Base-by-base conservation (phyloP, 2,329 filamentous ascomycete species). In the Cadophora sp. region DNA sequence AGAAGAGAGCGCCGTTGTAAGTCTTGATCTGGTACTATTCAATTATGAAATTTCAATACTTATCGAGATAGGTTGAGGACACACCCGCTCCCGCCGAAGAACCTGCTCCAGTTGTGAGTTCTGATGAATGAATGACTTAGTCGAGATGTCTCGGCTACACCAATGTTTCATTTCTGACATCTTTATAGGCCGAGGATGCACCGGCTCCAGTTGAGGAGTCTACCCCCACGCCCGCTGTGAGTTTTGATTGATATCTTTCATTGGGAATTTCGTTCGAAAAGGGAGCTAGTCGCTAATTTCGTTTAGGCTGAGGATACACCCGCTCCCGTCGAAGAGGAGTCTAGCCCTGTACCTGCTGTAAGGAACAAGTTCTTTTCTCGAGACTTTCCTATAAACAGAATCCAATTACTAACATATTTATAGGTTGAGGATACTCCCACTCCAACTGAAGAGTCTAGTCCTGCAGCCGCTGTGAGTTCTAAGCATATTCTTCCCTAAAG, bases 51-150 rank as follows among this genome's bases (percentile, higher is more conserved):
- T 2, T 13, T 24, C 8, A 8, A 33, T 36, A 13, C 43, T 33
- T 8, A 48, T 18, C 48, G 8, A 48, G 1, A 58, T 20, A 66
- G 64, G 59, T 20, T 33, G 64, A 62, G 48, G 64, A 66, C 14
- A 50, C 39, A 47, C 22, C 48, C n/a, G 47, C 36, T 33, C 20
- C 36, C 8, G 20, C 47, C 18, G 45, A 43, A 36, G 63, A 65
- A 20, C n/a, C 41, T 8, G 27, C 27, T 20, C 43, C 36, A 5
- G 64, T 51, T n/a, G 64, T 66, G 48, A 39, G 64, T 8, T 14
- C 20, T n/a, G n/a, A n/a, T n/a, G n/a, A 1, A 13, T 7, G 22
- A 27, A 39, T 13, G 11, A 13, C 6, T 22, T 20, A 22, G 45
- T 18, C 45, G 13, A 48, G n/a, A 22, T 9, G 9, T 48, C 45